Evolutionary conservation across 1,284 basidiomycete species (phyloP).

Genomic region (Caloboletus firmus): DNA sequence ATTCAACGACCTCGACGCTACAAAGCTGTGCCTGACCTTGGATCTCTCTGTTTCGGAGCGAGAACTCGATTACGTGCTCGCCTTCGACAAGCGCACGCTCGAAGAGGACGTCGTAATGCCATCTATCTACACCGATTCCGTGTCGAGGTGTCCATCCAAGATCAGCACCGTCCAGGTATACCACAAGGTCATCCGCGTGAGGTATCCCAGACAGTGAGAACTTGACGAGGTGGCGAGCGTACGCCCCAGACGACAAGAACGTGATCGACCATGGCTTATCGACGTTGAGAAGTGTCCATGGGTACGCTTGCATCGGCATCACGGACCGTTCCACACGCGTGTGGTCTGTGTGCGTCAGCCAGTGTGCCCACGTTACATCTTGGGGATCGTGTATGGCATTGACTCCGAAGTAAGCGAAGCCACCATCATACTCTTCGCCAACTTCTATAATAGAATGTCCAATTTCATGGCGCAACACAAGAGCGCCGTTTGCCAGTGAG

Average conservation of each 20-base stretch:
- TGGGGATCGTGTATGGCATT: conserved; percentile 57
- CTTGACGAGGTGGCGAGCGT: conserved; percentile 62
- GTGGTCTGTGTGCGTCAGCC: conserved; percentile 51
- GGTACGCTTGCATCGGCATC: conserved; percentile 76
- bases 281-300: conserved; percentile 71
- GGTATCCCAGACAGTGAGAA: conserved; percentile 81
- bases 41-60: conserved; percentile 49
- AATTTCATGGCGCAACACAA: conserved; percentile 81
- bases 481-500: conserved; percentile 73
- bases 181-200: conserved; percentile 49
- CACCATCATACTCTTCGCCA: conserved; percentile 87
- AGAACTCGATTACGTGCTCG: conserved; percentile 57
- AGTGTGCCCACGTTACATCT: conserved; percentile 67
- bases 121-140: conserved; percentile 64
- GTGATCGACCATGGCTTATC: conserved; percentile 54
- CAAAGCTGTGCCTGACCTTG: conserved; percentile 70
- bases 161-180: conserved; percentile 62
- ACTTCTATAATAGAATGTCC: conserved; percentile 80
- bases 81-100: conserved; percentile 46
- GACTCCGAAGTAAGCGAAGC: conserved; percentile 71
- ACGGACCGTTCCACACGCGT: conserved; percentile 65
- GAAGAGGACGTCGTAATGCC: conserved; percentile 65
- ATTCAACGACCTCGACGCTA: conserved; percentile 76
- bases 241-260: conserved; percentile 68
- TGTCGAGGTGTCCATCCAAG: conserved; percentile 57